A percentile compares a stretch with the other conserved stretches of the same genome.
Evolutionary conservation across 1,139 yeast genomes (phyloP).

Genomic region (Taiozyma sp.): DNA sequence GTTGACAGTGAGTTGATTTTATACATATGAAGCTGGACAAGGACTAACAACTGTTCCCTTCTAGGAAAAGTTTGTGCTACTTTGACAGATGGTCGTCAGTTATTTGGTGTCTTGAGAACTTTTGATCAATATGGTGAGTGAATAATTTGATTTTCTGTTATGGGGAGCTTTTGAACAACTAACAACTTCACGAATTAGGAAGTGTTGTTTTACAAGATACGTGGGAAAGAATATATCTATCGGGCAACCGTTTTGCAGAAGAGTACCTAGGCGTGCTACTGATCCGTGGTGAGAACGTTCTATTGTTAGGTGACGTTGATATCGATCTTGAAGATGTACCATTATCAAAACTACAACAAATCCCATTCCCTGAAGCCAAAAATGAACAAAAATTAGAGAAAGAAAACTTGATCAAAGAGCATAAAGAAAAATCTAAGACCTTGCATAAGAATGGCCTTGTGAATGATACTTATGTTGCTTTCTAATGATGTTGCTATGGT

Average conservation of each 20-base stretch:
- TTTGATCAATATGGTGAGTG: slow-evolving; percentile 77
- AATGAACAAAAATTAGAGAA: slow-evolving; percentile 37
- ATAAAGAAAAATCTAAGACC: slow-evolving; percentile 44
- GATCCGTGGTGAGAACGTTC: slow-evolving; percentile 96
- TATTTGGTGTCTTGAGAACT: slow-evolving; percentile 89
- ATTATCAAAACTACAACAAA: slow-evolving; percentile 48
- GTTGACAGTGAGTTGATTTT: slow-evolving; percentile 65
- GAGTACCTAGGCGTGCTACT: slow-evolving; percentile 73
- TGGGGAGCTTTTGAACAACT: not conserved
- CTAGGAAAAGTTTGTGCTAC: slow-evolving; percentile 69
- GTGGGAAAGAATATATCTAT: slow-evolving; percentile 74
- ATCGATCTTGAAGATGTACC: slow-evolving; percentile 81
- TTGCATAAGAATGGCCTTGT: slow-evolving; percentile 50
- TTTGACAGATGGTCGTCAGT: slow-evolving; percentile 83
- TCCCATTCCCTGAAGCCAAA: slow-evolving; percentile 61
- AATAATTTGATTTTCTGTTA: not conserved
- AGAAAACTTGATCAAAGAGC: slow-evolving; percentile 34
- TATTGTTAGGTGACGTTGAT: slow-evolving; percentile 93
- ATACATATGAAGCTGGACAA: not conserved
- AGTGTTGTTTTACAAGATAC: slow-evolving; percentile 91
- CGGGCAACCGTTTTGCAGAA: slow-evolving; percentile 59
- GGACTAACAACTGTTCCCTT: not conserved
- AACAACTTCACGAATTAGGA: slow-evolving; percentile 33
- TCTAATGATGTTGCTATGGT: not conserved
- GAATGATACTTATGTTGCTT: slow-evolving; percentile 32